Percentiles rank a stretch among this genome's conserved stretches.
These are phyloP conservation scores for Carex littledalei DNA, from an alignment of 176 grass and related monocot genomes.

Conservation along the genomic window DNA sequence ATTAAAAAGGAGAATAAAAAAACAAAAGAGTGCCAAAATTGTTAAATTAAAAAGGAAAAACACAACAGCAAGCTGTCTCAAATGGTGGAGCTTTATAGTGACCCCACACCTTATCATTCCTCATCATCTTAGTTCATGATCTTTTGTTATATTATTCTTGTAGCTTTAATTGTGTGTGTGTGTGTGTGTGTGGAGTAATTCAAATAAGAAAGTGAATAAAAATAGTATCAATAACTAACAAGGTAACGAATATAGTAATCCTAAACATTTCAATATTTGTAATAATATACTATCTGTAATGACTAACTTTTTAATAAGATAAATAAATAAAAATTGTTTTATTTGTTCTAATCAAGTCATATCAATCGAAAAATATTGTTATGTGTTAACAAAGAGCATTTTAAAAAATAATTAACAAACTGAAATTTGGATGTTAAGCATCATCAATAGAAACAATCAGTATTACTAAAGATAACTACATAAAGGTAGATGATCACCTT, in stretches of 20 bases:
- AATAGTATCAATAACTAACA: neutral
- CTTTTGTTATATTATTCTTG: neutral
- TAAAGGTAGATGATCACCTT: neutral
- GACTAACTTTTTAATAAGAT: neutral
- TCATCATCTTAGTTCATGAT: neutral
- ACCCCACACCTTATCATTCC: conserved; percentile 33
- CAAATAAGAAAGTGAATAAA: neutral
- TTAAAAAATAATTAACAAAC: too few relatives aligned
- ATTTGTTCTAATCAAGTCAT: too few relatives aligned
- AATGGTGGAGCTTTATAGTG: conserved; percentile 37
- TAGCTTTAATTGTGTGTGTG: neutral
- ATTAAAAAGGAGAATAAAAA: too few relatives aligned
- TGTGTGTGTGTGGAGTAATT: neutral
- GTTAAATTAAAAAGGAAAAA: conserved; percentile 15
- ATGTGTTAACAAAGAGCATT: too few relatives aligned
- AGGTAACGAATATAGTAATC: neutral
- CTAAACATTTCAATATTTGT: neutral
- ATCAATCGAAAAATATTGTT: too few relatives aligned
- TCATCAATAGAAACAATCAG: neutral
- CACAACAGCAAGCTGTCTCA: conserved; percentile 28
- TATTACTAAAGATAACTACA: neutral
- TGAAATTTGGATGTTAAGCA: too few relatives aligned
- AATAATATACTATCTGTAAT: neutral
- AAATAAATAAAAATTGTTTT: neutral
- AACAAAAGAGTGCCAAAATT: too few relatives aligned